Conservation (phyloP, 495 filamentous ascomycete genomes). For the Aspergillus panamensis region DNA sequence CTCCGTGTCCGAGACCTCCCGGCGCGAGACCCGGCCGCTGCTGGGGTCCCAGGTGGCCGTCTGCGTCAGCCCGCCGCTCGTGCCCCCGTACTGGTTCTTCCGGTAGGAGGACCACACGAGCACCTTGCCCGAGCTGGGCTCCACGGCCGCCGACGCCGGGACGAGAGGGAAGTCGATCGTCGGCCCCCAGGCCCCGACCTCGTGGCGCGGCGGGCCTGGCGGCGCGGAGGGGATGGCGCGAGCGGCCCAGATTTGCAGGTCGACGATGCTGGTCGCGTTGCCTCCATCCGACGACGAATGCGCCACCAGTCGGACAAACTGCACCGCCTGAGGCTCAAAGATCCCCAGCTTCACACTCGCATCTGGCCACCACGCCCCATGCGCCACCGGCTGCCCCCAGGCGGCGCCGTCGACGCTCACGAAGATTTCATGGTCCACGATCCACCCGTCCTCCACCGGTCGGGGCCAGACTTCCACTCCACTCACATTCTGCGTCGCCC, state of each 20-base stretch:
- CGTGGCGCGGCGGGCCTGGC: not conserved
- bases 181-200: conserved; percentile 41
- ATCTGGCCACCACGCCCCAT: conserved; percentile 45
- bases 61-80: conserved; percentile 43
- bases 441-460: conserved; percentile 21
- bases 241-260: conserved; percentile 29
- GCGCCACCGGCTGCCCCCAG: conserved; percentile 36
- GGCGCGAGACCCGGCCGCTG: conserved; percentile 31
- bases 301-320: conserved; percentile 43
- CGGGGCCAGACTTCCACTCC: conserved; percentile 6
- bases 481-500: not conserved
- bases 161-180: conserved; percentile 52
- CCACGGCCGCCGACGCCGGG: conserved; percentile 41
- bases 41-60: conserved; percentile 31
- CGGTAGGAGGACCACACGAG: conserved; percentile 44
- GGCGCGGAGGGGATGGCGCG: conserved; percentile 8
- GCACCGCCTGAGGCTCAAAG: conserved; percentile 34
- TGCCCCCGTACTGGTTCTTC: conserved; percentile 31
- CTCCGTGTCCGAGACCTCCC: conserved; percentile 42
- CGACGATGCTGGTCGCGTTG: conserved; percentile 26
- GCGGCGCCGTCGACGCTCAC: conserved; percentile 36
- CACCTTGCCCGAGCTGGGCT: conserved; percentile 34
- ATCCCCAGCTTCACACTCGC: conserved; percentile 38
- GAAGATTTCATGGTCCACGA: conserved; percentile 38
- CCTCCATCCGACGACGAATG: conserved; percentile 19